Evolutionary conservation across 495 filamentous ascomycete species (phyloP), one percentile per base, ranked within the genome.

Genomic region (Mycothermus thermophilus): DNA sequence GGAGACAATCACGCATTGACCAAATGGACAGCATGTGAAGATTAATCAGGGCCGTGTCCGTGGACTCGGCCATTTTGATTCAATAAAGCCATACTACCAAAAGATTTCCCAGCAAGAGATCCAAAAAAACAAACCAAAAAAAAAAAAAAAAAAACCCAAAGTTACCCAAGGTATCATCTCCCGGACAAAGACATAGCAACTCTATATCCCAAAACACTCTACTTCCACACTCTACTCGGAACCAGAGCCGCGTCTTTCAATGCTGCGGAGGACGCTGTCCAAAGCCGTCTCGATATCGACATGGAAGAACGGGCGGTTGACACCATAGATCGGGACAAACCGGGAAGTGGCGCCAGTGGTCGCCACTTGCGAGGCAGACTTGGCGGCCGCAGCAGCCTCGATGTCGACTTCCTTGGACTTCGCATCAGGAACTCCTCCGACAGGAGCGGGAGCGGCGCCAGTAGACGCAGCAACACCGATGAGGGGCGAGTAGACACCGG

Each of bases 261-360:
- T 9, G 17, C 34, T 50, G 27, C 34, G 30, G 13, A 45, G 17
- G 19, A 30, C 30, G 14, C 38, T 43, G 28, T 43, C 45, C 27
- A 96, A 52, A 18, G 90, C 90, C 48, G 79, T 81, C n/a, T 82
- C 84, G 9, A 96, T 25, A 44, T 72, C 67, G 5, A 67, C 41
- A 30, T 72, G 68, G 50, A 72, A 70, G 47, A 60, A 69, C 5
- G 67, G 68, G 32, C 67, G 51, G 38, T 71, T 68, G 29, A 67
- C 51, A 5, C 66, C 64, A 28, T 63, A 54, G 6, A 67, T 20
- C 4, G 57, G 55, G 19, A 55, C 53, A 25, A 58, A 28, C 38
- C 40, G 47, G 17, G n/a, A n/a, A n/a, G n/a, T n/a, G n/a, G n/a
- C n/a, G n/a, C n/a, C n/a, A n/a, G n/a, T n/a, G n/a, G n/a, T n/a